Conservation (phyloP, 345 rosid species). For the Ailanthus altissimus region DNA sequence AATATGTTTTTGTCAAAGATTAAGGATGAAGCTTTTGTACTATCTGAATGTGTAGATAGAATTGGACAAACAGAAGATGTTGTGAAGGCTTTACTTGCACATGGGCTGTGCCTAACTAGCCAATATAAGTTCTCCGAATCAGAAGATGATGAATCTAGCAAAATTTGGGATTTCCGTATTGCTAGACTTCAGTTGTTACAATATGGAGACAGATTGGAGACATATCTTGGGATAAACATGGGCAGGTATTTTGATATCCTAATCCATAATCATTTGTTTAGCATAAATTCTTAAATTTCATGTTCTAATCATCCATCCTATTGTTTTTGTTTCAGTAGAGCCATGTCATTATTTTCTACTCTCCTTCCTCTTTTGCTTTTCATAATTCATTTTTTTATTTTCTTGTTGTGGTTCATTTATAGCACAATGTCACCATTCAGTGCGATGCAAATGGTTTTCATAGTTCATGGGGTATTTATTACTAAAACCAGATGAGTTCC, state of each 20-base stretch:
- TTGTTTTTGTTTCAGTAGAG: neutral
- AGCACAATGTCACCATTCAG: no score
- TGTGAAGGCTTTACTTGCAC: slow-evolving; percentile 66
- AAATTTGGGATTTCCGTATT: slow-evolving; percentile 69
- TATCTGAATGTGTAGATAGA: slow-evolving; percentile 76
- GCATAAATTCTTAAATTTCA: neutral
- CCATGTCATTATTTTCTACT: no score
- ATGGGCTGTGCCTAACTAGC: slow-evolving; percentile 64
- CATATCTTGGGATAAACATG: slow-evolving; percentile 94
- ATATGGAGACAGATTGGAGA: slow-evolving; percentile 83
- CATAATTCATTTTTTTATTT: no score
- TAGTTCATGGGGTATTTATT: no score
- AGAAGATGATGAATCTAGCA: slow-evolving; percentile 51
- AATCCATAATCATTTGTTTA: slow-evolving; percentile 3
- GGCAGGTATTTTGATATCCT: slow-evolving; percentile 69
- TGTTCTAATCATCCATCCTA: neutral
- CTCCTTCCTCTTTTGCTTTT: no score
- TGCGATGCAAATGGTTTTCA: no score
- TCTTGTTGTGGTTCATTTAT: neutral
- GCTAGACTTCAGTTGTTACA: slow-evolving; percentile 85
- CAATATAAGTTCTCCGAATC: slow-evolving; percentile 50
- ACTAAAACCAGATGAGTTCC: no score
- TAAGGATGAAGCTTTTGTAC: slow-evolving; percentile 68
- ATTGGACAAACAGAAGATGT: slow-evolving; percentile 84
- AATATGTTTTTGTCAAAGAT: slow-evolving; percentile 58